Percentiles rank a stretch among this genome's conserved stretches.
These are phyloP conservation scores for Postia placenta DNA, from an alignment of 768 basidiomycete genomes.

Conservation along the genomic window DNA sequence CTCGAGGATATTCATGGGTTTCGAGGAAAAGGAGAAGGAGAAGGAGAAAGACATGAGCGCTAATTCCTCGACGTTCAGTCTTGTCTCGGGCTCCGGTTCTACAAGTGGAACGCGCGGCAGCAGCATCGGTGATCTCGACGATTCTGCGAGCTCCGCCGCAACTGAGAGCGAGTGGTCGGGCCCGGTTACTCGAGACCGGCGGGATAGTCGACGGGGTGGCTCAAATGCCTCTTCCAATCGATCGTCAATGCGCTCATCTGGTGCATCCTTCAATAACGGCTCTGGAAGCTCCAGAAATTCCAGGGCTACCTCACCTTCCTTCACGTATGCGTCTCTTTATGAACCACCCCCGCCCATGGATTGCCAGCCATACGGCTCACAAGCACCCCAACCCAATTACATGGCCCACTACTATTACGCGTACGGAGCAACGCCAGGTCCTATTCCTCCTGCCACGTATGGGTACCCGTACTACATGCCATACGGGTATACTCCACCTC, in stretches of 20 bases:
- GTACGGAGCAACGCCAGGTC: slow-evolving; percentile 25
- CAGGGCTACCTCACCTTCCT: slow-evolving; percentile 69
- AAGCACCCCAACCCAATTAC: slow-evolving; percentile 19
- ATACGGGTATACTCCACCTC: slow-evolving; percentile 47
- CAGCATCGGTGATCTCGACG: slow-evolving; percentile 61
- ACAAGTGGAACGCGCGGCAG: slow-evolving; percentile 49
- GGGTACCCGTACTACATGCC: slow-evolving; percentile 46
- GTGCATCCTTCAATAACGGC: slow-evolving; percentile 41
- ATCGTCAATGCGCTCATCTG: slow-evolving; percentile 52
- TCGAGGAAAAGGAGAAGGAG: slow-evolving; percentile 53
- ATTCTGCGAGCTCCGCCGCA: slow-evolving; percentile 62
- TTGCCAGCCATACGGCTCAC: slow-evolving; percentile 17
- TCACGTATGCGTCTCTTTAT: slow-evolving; percentile 69
- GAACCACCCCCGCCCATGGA: slow-evolving; percentile 37
- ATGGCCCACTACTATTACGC: slow-evolving; percentile 23
- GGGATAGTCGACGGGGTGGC: slow-evolving; percentile 40
- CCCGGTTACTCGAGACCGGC: slow-evolving; percentile 49
- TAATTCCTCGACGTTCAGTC: slow-evolving; percentile 69
- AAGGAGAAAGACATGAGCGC: slow-evolving; percentile 70
- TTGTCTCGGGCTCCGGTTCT: slow-evolving; percentile 63
- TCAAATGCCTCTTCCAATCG: slow-evolving; percentile 51
- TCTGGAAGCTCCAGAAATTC: slow-evolving; percentile 65
- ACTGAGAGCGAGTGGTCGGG: slow-evolving; percentile 83
- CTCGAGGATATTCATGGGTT: slow-evolving; percentile 80
- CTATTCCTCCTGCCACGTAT: slow-evolving; percentile 22